These are phyloP conservation scores for Thymus mandschuricus DNA, from an alignment of 257 asterid genomes.

Conservation along the genomic window DNA sequence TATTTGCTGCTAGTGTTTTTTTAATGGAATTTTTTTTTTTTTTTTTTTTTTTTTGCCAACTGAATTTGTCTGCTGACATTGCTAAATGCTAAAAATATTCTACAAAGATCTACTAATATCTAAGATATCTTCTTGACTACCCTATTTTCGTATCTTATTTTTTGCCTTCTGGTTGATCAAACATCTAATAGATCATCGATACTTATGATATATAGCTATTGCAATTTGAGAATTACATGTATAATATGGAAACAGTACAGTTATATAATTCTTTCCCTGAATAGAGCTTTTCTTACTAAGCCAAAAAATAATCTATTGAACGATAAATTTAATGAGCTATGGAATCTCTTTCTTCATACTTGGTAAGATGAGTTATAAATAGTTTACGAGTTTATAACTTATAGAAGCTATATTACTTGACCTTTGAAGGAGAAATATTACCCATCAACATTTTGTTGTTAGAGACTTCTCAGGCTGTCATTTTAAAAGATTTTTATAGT, in stretches of 20 bases:
- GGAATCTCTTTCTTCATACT: background rate
- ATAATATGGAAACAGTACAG: background rate
- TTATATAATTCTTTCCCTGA: slow-evolving; percentile 1
- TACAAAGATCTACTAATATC: background rate
- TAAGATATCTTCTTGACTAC: background rate
- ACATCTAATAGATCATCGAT: slow-evolving; percentile 4
- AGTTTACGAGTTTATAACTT: slow-evolving; percentile 16
- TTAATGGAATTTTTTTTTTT: background rate
- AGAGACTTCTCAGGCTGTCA: background rate
- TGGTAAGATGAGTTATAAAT: background rate
- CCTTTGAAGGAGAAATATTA: background rate
- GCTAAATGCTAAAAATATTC: background rate
- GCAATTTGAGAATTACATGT: background rate
- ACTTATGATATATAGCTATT: slow-evolving; percentile 13
- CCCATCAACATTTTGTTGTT: background rate
- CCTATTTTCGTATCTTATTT: slow-evolving; percentile 2
- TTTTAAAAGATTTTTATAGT: background rate
- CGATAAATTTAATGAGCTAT: background rate
- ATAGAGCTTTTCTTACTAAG: background rate
- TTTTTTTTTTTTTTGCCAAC: slow-evolving; percentile 2
- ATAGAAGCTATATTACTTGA: background rate
- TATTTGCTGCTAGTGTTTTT: background rate
- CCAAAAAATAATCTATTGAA: background rate
- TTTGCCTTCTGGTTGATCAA: slow-evolving; percentile 14
- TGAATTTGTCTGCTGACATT: slow-evolving; percentile 17